These are phyloP conservation scores for Clonostachys rosea DNA, from an alignment of 2,329 filamentous ascomycete genomes.

Conservation along the genomic window DNA sequence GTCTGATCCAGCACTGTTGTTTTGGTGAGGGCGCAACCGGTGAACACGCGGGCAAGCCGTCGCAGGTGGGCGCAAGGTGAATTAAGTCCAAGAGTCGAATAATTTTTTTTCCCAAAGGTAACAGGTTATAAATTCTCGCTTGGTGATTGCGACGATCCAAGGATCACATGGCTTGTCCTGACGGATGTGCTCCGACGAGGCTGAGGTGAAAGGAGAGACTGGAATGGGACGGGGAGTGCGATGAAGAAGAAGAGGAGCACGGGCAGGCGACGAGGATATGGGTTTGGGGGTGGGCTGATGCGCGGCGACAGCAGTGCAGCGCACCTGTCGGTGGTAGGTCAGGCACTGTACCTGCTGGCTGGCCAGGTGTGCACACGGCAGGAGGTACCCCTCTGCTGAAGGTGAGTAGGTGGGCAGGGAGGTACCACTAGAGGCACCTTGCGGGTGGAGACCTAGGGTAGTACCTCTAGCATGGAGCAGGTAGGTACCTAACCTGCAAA, in stretches of 20 bases:
- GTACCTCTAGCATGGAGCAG: too few species aligned
- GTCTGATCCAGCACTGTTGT: too few species aligned
- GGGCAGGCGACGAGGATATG: not conserved
- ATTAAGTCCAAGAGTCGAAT: too few species aligned
- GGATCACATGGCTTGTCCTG: not conserved
- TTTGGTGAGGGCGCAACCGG: too few species aligned
- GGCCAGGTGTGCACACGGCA: not conserved
- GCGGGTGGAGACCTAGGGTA: too few species aligned
- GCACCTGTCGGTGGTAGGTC: not conserved
- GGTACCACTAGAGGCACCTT: not conserved
- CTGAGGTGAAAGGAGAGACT: constrained; percentile 4
- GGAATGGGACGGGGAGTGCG: constrained; percentile 14
- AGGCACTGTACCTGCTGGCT: not conserved
- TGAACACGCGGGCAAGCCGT: too few species aligned
- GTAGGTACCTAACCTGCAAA: too few species aligned
- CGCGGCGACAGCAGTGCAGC: not conserved
- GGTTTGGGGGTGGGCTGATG: constrained; percentile 2
- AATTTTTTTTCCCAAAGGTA: too few species aligned
- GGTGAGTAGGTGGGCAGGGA: not conserved
- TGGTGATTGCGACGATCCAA: not conserved
- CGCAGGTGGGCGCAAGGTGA: too few species aligned
- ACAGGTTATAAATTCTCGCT: too few species aligned
- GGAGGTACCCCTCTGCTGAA: not conserved
- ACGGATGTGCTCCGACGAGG: not conserved
- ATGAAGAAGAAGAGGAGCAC: constrained; percentile 7